Base-by-base conservation (phyloP, 2,329 filamentous ascomycete species). In the Alternaria atra region DNA sequence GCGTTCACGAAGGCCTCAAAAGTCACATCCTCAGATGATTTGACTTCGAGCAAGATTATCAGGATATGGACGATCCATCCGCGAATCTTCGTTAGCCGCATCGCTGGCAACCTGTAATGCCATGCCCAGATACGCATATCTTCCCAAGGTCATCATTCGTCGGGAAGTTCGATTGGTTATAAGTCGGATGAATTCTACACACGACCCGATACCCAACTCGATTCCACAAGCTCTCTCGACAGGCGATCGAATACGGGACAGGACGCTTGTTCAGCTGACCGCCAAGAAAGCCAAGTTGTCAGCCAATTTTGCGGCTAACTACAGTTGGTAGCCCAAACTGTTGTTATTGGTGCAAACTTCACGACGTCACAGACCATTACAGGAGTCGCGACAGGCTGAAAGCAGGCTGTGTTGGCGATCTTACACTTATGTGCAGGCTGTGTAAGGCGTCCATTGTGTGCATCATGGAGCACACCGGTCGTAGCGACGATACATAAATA, bases 371-470 rank as follows among this genome's bases (percentile, higher is more conserved):
- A 40, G 40, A 50, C 27, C 39, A 58, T 60, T 47, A 42, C 51
- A 47, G 32, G 47, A 20, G 39, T 40, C 34, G 48, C 43, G 27
- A 25, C 44, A 50, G 35, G 40, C 51, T 56, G 5, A 37, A 50
- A 62, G 50, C 47, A 65, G 68, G 68, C 68, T 68, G 64, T 68
- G 68, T 55, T 55, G 56, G 44, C 34, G 63, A 65, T 63, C 64
- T 55, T 56, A 53, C 57, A 46, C 30, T 50, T 37, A 35, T 42
- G 54, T 39, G 61, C 59, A 46, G 57, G 59, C 63, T 56, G 48
- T 66, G 20, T 57, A 62, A 42, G 58, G 30, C 51, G 44, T 25
- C 40, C 44, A 48, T 9, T 10, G 30, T 39, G 46, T 37, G 34
- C 32, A 35, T 50, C 46, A 50, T 17, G 13, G 6, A 51, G 30